Percentiles rank a stretch among this genome's conserved stretches.
Conservation (phyloP, 345 rosid genomes). For the Noccaea bulbosa region DNA sequence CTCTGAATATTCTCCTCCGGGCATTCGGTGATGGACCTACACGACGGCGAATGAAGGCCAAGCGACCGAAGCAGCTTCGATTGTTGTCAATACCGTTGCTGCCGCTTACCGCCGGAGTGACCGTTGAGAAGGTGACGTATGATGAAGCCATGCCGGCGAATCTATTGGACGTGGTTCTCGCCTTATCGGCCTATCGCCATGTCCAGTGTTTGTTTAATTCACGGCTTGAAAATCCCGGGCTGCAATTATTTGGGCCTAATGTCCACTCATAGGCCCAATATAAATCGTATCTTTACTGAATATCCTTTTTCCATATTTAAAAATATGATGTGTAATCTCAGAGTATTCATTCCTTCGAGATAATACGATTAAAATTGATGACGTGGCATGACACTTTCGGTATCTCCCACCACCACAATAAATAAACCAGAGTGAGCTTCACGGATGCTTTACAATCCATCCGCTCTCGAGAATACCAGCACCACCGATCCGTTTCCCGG, state of each 20-base stretch:
- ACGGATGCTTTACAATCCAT: not conserved
- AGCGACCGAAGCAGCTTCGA: not conserved
- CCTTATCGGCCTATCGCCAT: slow-evolving; percentile 27
- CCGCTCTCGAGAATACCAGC: not conserved
- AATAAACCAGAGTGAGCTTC: slow-evolving; percentile 38
- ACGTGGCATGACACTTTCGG: slow-evolving; percentile 33
- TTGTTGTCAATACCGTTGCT: not conserved
- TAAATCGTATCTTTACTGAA: not conserved
- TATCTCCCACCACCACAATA: slow-evolving; percentile 13
- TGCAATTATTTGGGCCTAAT: slow-evolving; percentile 7
- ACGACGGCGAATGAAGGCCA: slow-evolving; percentile 19
- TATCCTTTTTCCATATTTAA: slow-evolving; percentile 1
- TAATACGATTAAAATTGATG: slow-evolving; percentile 23
- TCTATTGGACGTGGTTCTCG: slow-evolving; percentile 21
- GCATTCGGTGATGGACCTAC: slow-evolving; percentile 13
- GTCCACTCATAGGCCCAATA: not conserved
- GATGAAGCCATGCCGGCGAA: slow-evolving; percentile 46
- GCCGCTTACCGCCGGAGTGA: slow-evolving; percentile 27
- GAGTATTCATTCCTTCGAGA: slow-evolving; percentile 34
- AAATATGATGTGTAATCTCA: not conserved
- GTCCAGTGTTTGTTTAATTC: not conserved
- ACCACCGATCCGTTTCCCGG: slow-evolving; percentile 36
- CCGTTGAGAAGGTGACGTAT: slow-evolving; percentile 35
- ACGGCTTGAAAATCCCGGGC: slow-evolving; percentile 24
- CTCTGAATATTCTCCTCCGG: slow-evolving; percentile 34